Conservation (phyloP, 2,329 filamentous ascomycete genomes). For the Cercospora sp. region DNA sequence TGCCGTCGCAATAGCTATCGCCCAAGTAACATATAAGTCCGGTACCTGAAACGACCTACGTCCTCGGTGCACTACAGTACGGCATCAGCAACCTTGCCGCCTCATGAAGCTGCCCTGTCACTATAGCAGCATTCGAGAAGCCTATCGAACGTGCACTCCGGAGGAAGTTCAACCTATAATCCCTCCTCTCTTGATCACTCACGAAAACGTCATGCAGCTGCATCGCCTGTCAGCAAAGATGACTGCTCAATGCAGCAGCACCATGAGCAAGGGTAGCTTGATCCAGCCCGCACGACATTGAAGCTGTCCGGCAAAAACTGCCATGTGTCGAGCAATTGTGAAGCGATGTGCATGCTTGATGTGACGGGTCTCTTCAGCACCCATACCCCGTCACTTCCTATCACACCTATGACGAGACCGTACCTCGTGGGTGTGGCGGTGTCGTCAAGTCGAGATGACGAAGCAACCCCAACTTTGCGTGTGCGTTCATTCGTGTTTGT, state of each 20-base stretch:
- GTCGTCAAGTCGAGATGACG: not conserved
- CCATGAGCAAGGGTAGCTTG: not conserved
- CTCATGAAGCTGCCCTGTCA: not conserved
- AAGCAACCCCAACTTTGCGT: not conserved
- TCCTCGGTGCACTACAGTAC: not conserved
- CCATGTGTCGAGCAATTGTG: not conserved
- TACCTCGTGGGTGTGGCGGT: not conserved
- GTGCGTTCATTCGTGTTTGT: not conserved
- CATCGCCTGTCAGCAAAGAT: not conserved
- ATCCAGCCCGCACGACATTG: not conserved
- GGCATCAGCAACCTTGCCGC: not conserved
- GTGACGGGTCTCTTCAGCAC: not conserved
- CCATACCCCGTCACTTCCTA: not conserved
- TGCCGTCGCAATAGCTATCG: not conserved
- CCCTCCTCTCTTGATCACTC: not conserved
- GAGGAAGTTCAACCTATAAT: not conserved
- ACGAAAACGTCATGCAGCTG: not conserved
- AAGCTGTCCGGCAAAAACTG: not conserved
- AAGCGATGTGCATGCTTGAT: not conserved
- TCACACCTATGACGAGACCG: not conserved
- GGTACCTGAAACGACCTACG: not conserved
- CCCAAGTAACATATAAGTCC: not conserved
- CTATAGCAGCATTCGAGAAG: not conserved
- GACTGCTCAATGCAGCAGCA: not conserved
- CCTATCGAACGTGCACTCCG: not conserved